A percentile compares a stretch with the other conserved stretches of the same genome.
Evolutionary conservation across 2,329 filamentous ascomycete genomes (phyloP).

Genomic region (Hortaea werneckii): DNA sequence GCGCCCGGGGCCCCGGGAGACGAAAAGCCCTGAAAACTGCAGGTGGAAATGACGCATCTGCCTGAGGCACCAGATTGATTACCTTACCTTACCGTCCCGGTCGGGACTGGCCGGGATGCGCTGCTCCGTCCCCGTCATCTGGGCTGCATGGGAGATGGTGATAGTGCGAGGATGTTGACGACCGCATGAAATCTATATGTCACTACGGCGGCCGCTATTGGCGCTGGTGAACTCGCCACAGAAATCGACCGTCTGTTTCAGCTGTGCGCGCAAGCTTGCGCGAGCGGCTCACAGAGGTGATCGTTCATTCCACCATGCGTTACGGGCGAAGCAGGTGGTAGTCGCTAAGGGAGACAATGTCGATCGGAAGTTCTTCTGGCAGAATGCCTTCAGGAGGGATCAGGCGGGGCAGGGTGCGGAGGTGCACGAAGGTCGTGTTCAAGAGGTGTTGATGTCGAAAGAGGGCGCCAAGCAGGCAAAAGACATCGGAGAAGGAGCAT

Average conservation of each 20-base stretch:
- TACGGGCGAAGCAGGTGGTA: conserved; percentile 14
- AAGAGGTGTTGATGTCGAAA: conserved; percentile 3
- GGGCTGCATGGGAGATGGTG: background rate
- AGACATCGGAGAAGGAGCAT: background rate
- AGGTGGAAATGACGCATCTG: background rate
- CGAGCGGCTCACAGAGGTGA: conserved; percentile 8
- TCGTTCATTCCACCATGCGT: conserved; percentile 11
- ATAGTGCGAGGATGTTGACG: background rate
- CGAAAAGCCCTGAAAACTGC: too few relatives aligned
- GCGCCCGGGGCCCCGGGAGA: too few relatives aligned
- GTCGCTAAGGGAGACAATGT: conserved; percentile 16
- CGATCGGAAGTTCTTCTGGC: conserved; percentile 25
- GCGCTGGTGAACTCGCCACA: conserved; percentile 4
- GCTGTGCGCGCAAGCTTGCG: conserved; percentile 18
- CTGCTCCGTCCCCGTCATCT: background rate
- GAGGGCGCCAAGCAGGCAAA: background rate
- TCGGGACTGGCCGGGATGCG: background rate
- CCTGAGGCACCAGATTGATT: background rate
- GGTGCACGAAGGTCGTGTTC: background rate
- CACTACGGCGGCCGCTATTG: conserved; percentile 6
- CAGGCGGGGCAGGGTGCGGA: background rate
- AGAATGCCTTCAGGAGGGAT: conserved; percentile 19
- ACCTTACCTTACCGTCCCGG: background rate
- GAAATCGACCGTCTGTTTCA: conserved; percentile 16
- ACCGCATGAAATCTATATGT: conserved; percentile 6